Percentiles rank a stretch among this genome's conserved stretches.
Evolutionary conservation across 495 filamentous ascomycete genomes (phyloP).

Genomic region (Astrothelium subdiscretum): DNA sequence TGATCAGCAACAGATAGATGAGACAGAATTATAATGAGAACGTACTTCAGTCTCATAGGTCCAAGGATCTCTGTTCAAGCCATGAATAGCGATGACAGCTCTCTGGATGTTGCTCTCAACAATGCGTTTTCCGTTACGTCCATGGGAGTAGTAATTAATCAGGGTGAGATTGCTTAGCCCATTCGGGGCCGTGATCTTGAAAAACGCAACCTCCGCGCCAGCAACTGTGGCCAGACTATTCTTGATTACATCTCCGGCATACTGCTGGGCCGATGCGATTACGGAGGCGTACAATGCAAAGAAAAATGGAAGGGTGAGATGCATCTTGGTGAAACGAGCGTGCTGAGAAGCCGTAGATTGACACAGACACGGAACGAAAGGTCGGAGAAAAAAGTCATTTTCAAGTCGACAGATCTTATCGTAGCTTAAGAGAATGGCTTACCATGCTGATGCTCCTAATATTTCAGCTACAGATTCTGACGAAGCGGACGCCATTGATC

Average conservation of each 20-base stretch:
- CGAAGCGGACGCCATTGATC: neutral
- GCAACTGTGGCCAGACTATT: conserved; percentile 10
- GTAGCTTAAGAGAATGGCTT: neutral
- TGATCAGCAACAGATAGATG: neutral
- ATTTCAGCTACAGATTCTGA: neutral
- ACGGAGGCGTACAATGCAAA: neutral
- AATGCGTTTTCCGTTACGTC: conserved; percentile 7
- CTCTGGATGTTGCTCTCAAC: conserved; percentile 5
- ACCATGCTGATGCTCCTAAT: neutral
- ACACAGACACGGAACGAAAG: neutral
- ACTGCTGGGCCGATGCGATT: conserved; percentile 9
- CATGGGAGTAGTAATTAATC: conserved; percentile 14
- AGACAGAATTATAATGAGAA: neutral
- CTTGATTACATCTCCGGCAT: conserved; percentile 9
- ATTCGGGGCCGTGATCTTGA: conserved; percentile 1
- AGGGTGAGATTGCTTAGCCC: conserved; percentile 12
- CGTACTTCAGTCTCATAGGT: neutral
- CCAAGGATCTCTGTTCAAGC: conserved; percentile 6
- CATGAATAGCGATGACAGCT: conserved; percentile 13
- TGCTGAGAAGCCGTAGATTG: neutral
- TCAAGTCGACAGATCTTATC: neutral
- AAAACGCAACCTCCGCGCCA: conserved; percentile 13
- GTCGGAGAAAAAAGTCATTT: neutral
- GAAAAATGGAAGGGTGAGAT: neutral
- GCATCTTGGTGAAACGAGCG: neutral